Evolutionary conservation across 352 stramenopile genomes (phyloP).

Genomic region (Phytophthora pistaciae): DNA sequence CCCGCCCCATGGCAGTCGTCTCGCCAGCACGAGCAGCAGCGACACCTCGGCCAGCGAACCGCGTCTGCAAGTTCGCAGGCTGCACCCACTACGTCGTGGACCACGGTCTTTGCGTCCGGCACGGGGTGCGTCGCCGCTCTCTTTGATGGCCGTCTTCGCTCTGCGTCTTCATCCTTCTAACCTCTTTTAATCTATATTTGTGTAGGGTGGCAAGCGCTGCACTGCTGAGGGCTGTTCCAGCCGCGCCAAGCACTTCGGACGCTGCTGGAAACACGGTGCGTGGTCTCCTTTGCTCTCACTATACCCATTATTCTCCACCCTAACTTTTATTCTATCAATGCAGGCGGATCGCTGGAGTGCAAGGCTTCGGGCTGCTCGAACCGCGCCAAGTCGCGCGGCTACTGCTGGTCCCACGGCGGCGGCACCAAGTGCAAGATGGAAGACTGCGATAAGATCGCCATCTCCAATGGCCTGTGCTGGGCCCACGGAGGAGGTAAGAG

Average conservation of each 20-base stretch:
- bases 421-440: constrained; percentile 74
- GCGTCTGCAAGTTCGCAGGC: constrained; percentile 66
- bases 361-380: constrained; percentile 73
- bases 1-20: constrained; percentile 13
- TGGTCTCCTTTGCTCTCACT: not conserved
- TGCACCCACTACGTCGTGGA: constrained; percentile 80
- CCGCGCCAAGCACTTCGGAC: constrained; percentile 71
- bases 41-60: constrained; percentile 44
- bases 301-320: not conserved
- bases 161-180: not conserved
- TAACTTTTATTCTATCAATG: not conserved
- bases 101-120: constrained; percentile 68
- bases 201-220: constrained; percentile 70
- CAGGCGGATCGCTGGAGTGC: constrained; percentile 68
- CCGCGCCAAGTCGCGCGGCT: constrained; percentile 78
- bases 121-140: constrained; percentile 47
- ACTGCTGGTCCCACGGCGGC: constrained; percentile 85
- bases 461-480: constrained; percentile 79
- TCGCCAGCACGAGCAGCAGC: constrained; percentile 6
- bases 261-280: constrained; percentile 73
- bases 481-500: constrained; percentile 69
- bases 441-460: constrained; percentile 77
- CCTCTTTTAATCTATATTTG: not conserved
- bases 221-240: constrained; percentile 59
- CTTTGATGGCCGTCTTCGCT: not conserved